phyloP scores from a whole-genome alignment of 83 land plant genomes.

The Larix sibirica region DNA sequence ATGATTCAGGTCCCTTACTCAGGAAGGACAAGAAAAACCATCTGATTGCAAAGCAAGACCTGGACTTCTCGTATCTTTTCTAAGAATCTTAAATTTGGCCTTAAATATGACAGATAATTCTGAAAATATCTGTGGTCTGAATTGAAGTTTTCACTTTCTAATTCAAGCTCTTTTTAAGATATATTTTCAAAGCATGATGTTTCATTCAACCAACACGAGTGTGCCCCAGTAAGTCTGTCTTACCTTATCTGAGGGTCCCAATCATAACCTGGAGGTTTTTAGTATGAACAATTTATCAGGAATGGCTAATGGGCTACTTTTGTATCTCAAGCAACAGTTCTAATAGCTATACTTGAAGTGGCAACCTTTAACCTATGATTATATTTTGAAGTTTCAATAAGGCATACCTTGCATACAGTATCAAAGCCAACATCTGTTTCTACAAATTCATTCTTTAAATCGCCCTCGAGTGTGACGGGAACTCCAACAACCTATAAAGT shows the following conservation, averaged over 20 bases:
- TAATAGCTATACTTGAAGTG: too few relatives aligned
- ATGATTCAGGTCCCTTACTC: too few relatives aligned
- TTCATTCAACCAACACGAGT: neutral
- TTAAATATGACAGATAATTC: too few relatives aligned
- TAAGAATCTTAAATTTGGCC: too few relatives aligned
- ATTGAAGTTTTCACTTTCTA: too few relatives aligned
- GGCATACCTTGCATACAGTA: conserved; percentile 57
- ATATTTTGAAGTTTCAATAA: neutral
- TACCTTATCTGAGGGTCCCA: neutral
- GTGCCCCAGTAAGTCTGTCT: neutral
- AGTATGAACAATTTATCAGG: neutral
- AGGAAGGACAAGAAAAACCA: too few relatives aligned
- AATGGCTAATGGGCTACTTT: neutral
- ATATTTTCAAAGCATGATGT: too few relatives aligned
- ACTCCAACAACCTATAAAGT: conserved; percentile 49
- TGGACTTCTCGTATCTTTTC: too few relatives aligned
- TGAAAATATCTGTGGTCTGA: too few relatives aligned
- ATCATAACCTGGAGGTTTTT: neutral
- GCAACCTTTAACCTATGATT: too few relatives aligned
- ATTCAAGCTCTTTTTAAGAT: too few relatives aligned
- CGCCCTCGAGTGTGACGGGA: conserved; percentile 54
- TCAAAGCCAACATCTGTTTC: conserved; percentile 63
- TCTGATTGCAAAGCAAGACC: too few relatives aligned
- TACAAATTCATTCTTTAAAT: conserved; percentile 57
- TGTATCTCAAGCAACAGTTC: neutral